Base-by-base conservation (phyloP, 2,329 filamentous ascomycete genomes). In the Nigrograna mackinnonii region DNA sequence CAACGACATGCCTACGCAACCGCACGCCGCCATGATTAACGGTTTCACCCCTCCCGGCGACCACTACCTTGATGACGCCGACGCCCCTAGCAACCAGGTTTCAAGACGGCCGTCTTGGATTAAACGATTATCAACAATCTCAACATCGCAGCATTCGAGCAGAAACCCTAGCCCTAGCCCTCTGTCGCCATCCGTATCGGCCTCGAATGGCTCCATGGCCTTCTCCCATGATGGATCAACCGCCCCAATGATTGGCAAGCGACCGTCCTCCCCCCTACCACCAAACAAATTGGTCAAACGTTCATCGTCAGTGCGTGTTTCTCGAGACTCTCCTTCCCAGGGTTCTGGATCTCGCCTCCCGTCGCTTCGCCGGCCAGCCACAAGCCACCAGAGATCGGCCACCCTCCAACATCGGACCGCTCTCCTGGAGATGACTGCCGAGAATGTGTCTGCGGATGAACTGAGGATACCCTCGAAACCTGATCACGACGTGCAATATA, bases 281-380 rank as follows among this genome's bases (percentile, higher is more conserved):
- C 85, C 83, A 14, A 91, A 91, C 67, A 91, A 89, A 71, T 75
- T 91, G 30, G 86, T 91, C 39, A 92, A 92, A 69, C 82, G 87
- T 46, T 77, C 81, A 26, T 78, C 84, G 3, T 82, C 85, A 16
- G 71, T 75, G 35, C 77, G 78, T 50, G 70, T 70, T 38, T 60
- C 73, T 39, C 70, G 71, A 47, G 63, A 73, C 35, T 70, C 75
- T 5, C 59, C 69, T 11, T 61, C 71, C 32, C 75, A 74, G 44
- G 73, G 77, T 49, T 76, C 83, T 22, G 81, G 72, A 50, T 79
- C 83, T 35, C 81, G 86, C 57, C 73, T 87, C 47, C 79, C 83
- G 2, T 83, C 80, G 17, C 77, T 91, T 45, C 82, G 85, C 44
- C 77, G 87, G 55, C 88, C 88, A 39, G 86, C 86, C 34, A 91